A percentile compares a stretch with the other conserved stretches of the same genome.
phyloP scores from a whole-genome alignment of 2,329 filamentous ascomycete genomes.

The Amauroascus niger region DNA sequence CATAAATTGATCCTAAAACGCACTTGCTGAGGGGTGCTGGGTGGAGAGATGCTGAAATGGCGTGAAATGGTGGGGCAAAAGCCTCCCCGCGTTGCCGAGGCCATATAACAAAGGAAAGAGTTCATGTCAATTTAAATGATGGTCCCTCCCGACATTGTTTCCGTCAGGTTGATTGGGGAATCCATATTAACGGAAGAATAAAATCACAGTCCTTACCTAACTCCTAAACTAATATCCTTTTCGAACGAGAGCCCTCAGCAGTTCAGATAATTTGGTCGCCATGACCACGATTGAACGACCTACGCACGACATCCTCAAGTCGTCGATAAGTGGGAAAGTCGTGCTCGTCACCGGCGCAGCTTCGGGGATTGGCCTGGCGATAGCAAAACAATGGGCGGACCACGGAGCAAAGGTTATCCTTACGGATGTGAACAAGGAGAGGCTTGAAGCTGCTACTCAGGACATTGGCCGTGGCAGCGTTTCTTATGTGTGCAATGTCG shows the following conservation, averaged over 20 bases:
- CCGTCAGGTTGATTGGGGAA: neutral
- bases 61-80: neutral
- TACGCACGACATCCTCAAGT: neutral
- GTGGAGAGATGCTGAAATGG: neutral
- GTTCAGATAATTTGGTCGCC: neutral
- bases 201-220: too few relatives aligned
- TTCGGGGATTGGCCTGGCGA: conserved; percentile 68
- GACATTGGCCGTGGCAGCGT: conserved; percentile 34
- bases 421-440: conserved; percentile 60
- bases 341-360: conserved; percentile 71
- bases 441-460: conserved; percentile 57
- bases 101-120: neutral
- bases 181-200: too few relatives aligned
- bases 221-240: too few relatives aligned
- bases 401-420: conserved; percentile 65
- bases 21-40: neutral
- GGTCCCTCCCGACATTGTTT: too few relatives aligned
- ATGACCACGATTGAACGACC: conserved; percentile 5
- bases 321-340: conserved; percentile 56
- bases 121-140: too few relatives aligned
- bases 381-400: conserved; percentile 56
- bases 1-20: neutral
- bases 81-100: neutral
- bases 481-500: neutral
- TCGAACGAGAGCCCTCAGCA: too few relatives aligned